Conservation (phyloP, 805 yeast genomes). For the Yamadazyma sp. region DNA sequence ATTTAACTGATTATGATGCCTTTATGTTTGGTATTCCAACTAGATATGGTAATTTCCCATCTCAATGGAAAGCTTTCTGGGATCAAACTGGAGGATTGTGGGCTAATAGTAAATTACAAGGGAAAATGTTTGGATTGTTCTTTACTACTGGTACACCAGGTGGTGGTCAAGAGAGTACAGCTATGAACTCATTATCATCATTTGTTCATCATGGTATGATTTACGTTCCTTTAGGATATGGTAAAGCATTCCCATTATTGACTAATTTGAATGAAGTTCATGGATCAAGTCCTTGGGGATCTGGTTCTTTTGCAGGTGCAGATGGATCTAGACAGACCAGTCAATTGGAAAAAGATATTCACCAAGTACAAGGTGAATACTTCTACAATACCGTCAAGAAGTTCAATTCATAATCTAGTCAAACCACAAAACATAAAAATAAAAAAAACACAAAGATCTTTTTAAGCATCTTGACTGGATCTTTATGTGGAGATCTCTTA, state of each 20-base stretch:
- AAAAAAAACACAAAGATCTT: too few species aligned
- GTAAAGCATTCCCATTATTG: constrained; percentile 51
- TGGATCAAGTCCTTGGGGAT: constrained; percentile 87
- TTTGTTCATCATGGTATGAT: constrained; percentile 79
- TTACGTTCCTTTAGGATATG: constrained; percentile 77
- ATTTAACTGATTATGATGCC: constrained; percentile 68
- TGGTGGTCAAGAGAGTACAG: constrained; percentile 80
- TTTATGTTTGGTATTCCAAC: constrained; percentile 85
- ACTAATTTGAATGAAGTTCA: constrained; percentile 61
- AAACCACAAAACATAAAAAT: too few species aligned
- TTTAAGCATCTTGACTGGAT: too few species aligned
- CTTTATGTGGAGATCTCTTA: too few species aligned
- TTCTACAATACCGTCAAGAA: constrained; percentile 39
- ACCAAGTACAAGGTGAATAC: constrained; percentile 62
- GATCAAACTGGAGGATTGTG: constrained; percentile 78
- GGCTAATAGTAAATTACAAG: constrained; percentile 69
- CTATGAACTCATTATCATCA: constrained; percentile 59
- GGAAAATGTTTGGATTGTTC: constrained; percentile 73
- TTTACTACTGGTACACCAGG: constrained; percentile 73
- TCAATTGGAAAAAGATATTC: constrained; percentile 60
- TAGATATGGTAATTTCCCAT: constrained; percentile 78
- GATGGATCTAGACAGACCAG: constrained; percentile 74
- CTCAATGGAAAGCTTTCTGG: constrained; percentile 74
- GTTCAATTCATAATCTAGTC: too few species aligned
- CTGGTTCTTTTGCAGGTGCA: constrained; percentile 73